phyloP scores from a whole-genome alignment of 2,329 filamentous ascomycete genomes.

The Fusarium burgessii region DNA sequence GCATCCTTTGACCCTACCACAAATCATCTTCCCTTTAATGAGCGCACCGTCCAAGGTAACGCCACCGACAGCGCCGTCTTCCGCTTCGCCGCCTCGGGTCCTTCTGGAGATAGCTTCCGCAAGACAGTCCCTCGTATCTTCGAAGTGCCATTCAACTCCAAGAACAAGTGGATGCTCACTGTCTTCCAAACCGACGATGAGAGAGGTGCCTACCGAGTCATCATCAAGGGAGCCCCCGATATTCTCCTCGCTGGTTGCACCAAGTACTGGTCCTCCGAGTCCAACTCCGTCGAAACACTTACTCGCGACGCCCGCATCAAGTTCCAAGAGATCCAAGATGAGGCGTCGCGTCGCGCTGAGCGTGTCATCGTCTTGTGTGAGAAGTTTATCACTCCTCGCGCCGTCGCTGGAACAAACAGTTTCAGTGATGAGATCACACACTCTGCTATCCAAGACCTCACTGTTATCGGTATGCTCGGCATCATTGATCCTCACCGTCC shows the following conservation, averaged over 20 bases:
- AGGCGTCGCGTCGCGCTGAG: conserved; percentile 57
- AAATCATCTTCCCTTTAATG: conserved; percentile 50
- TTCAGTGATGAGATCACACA: conserved; percentile 63
- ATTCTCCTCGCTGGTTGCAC: conserved; percentile 57
- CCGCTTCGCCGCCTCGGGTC: conserved; percentile 51
- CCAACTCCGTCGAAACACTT: conserved; percentile 51
- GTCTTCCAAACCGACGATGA: conserved; percentile 47
- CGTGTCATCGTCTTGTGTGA: conserved; percentile 59
- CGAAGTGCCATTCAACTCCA: conserved; percentile 63
- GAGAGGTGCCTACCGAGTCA: conserved; percentile 54
- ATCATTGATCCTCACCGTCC: conserved; percentile 61
- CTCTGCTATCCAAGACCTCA: conserved; percentile 56
- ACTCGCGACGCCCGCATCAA: conserved; percentile 49
- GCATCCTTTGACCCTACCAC: conserved; percentile 56
- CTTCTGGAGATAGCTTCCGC: conserved; percentile 34
- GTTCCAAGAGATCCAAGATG: conserved; percentile 54
- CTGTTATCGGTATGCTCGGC: conserved; percentile 64
- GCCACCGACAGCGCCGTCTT: conserved; percentile 59
- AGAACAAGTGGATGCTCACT: conserved; percentile 64
- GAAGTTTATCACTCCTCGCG: conserved; percentile 48
- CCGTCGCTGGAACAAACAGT: conserved; percentile 55
- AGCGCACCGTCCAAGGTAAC: conserved; percentile 55
- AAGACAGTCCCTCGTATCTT: conserved; percentile 48
- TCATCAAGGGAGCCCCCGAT: conserved; percentile 67
- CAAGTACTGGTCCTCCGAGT: conserved; percentile 51